These are phyloP conservation scores for Phialemonium atrogriseum DNA, from an alignment of 2,329 filamentous ascomycete genomes.

Conservation along the genomic window DNA sequence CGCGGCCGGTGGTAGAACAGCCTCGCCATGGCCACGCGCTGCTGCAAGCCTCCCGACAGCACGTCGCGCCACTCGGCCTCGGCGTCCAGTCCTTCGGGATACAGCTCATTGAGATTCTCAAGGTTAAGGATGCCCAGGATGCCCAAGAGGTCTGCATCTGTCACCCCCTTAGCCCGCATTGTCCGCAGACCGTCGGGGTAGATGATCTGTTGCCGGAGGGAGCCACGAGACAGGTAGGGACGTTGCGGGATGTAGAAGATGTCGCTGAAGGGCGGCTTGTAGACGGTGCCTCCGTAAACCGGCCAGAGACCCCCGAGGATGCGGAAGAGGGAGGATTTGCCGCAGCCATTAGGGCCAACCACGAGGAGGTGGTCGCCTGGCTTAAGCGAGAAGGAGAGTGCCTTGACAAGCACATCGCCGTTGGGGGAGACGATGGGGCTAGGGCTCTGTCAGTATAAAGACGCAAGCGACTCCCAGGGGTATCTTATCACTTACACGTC, in stretches of 20 bases:
- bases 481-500: conserved; percentile 57
- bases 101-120: conserved; percentile 70
- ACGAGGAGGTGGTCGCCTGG: conserved; percentile 88
- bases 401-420: conserved; percentile 81
- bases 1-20: conserved; percentile 89
- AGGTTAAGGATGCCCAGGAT: conserved; percentile 78
- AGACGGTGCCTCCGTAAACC: conserved; percentile 88
- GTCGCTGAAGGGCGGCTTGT: conserved; percentile 83
- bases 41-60: conserved; percentile 84
- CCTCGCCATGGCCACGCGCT: conserved; percentile 92
- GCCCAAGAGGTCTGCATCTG: conserved; percentile 68
- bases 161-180: conserved; percentile 77
- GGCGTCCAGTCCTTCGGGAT: conserved; percentile 75
- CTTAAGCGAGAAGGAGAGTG: conserved; percentile 78
- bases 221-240: conserved; percentile 85
- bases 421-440: conserved; percentile 92
- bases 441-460: conserved; percentile 12
- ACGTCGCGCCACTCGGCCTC: conserved; percentile 97
- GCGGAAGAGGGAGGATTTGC: conserved; percentile 91
- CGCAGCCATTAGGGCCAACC: conserved; percentile 93
- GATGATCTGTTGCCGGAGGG: conserved; percentile 91
- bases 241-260: conserved; percentile 98
- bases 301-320: conserved; percentile 96
- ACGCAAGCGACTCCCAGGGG: no score
- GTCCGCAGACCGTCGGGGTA: conserved; percentile 86